phyloP scores from a whole-genome alignment of 139 green algal species.

The Nannochloris sp. region DNA sequence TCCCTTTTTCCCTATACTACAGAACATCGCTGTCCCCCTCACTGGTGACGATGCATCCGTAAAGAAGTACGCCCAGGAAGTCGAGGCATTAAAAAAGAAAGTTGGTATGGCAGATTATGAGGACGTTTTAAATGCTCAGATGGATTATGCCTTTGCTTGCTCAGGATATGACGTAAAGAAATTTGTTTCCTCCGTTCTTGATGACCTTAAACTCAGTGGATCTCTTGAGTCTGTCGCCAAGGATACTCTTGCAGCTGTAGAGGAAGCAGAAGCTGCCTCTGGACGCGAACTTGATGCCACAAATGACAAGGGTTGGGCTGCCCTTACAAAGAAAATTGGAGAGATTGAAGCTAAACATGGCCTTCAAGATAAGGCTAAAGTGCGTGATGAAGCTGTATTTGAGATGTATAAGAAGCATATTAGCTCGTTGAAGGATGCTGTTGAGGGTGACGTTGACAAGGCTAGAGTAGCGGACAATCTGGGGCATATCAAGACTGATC shows the following conservation, averaged over 20 bases:
- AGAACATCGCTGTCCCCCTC: constrained; percentile 41
- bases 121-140: constrained; percentile 26
- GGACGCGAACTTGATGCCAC: constrained; percentile 21
- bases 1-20: neutral
- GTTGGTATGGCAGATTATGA: constrained; percentile 33
- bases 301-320: constrained; percentile 39
- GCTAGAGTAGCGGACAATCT: constrained; percentile 4
- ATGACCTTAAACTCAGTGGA: constrained; percentile 5
- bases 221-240: constrained; percentile 1
- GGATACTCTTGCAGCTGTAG: constrained; percentile 32
- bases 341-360: constrained; percentile 32
- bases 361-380: constrained; percentile 29
- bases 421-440: constrained; percentile 6
- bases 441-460: constrained; percentile 21
- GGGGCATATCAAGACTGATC: neutral
- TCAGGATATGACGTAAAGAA: constrained; percentile 26
- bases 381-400: constrained; percentile 35
- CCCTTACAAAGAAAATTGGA: constrained; percentile 16
- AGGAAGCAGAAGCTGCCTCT: constrained; percentile 36
- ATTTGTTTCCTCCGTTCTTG: constrained; percentile 25
- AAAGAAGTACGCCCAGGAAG: constrained; percentile 37
- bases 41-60: constrained; percentile 37
- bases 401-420: constrained; percentile 42
- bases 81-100: constrained; percentile 40
- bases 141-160: constrained; percentile 29